Conservation (phyloP, 306 rosid genomes). For the Mimosa bimucronata region DNA sequence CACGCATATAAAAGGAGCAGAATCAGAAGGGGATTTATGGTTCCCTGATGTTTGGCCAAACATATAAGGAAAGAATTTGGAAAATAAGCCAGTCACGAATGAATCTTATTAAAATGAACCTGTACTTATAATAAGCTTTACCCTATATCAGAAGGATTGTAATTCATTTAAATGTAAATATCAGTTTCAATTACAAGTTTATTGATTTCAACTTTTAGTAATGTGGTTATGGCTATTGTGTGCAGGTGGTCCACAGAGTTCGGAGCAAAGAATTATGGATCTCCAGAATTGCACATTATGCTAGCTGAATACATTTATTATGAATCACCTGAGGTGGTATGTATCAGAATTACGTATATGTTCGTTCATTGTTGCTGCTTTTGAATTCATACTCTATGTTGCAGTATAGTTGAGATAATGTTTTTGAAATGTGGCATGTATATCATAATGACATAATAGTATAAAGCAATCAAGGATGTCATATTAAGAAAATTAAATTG, state of each 20-base stretch:
- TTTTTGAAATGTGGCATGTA: too few relatives aligned
- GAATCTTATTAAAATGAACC: background rate
- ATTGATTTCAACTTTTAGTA: background rate
- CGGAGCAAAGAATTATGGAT: constrained; percentile 69
- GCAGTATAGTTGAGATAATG: too few relatives aligned
- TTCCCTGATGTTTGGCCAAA: background rate
- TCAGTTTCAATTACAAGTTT: background rate
- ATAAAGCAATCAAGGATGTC: too few relatives aligned
- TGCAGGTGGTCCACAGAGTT: constrained; percentile 91
- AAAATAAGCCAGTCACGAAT: background rate
- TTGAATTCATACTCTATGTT: constrained; percentile 20
- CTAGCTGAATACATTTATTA: constrained; percentile 88
- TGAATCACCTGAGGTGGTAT: constrained; percentile 91
- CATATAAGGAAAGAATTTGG: background rate
- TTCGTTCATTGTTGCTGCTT: constrained; percentile 30
- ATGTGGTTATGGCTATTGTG: constrained; percentile 1
- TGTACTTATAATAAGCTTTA: background rate
- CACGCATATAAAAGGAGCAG: background rate
- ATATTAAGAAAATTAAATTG: too few relatives aligned
- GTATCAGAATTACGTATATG: constrained; percentile 38
- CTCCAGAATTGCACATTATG: constrained; percentile 87
- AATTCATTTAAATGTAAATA: constrained; percentile 6
- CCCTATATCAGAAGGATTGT: background rate
- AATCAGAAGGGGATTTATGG: background rate
- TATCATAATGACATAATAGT: too few relatives aligned